phyloP scores from a whole-genome alignment of 176 grass and related monocot genomes.

The Panicum miliaceum region DNA sequence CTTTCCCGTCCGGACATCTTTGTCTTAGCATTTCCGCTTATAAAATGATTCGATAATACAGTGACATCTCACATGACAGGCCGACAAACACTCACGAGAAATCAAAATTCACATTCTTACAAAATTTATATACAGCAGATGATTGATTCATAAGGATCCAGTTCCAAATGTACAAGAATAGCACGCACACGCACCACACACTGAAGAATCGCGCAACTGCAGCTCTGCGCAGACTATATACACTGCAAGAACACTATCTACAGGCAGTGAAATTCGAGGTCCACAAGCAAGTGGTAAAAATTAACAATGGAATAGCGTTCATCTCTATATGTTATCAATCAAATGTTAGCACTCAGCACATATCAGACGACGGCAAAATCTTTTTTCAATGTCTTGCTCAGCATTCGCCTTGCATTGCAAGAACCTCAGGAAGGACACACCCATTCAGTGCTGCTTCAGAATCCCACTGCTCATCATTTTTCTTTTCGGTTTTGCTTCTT shows the following conservation, averaged over 20 bases:
- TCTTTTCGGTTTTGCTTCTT: constrained; percentile 11
- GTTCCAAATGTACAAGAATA: constrained; percentile 44
- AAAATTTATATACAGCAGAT: constrained; percentile 45
- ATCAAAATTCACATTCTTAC: background rate
- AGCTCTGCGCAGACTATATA: constrained; percentile 40
- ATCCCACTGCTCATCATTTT: constrained; percentile 46
- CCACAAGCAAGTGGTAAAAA: constrained; percentile 45
- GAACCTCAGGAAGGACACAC: constrained; percentile 63
- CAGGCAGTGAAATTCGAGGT: constrained; percentile 34
- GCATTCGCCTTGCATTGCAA: constrained; percentile 53
- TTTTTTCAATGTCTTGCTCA: constrained; percentile 47
- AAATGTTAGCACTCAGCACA: constrained; percentile 46
- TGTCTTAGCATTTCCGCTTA: too few relatives aligned
- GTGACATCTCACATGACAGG: background rate
- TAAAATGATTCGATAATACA: background rate
- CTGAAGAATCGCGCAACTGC: constrained; percentile 35
- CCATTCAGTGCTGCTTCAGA: constrained; percentile 53
- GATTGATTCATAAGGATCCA: constrained; percentile 35
- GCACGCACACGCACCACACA: constrained; percentile 10
- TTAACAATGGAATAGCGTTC: constrained; percentile 40
- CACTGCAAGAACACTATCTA: constrained; percentile 41
- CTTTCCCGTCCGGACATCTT: too few relatives aligned
- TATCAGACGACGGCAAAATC: constrained; percentile 33
- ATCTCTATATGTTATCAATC: constrained; percentile 40
- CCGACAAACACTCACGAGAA: background rate